phyloP scores from a whole-genome alignment of 352 stramenopile genomes.

The Phytophthora constricta region DNA sequence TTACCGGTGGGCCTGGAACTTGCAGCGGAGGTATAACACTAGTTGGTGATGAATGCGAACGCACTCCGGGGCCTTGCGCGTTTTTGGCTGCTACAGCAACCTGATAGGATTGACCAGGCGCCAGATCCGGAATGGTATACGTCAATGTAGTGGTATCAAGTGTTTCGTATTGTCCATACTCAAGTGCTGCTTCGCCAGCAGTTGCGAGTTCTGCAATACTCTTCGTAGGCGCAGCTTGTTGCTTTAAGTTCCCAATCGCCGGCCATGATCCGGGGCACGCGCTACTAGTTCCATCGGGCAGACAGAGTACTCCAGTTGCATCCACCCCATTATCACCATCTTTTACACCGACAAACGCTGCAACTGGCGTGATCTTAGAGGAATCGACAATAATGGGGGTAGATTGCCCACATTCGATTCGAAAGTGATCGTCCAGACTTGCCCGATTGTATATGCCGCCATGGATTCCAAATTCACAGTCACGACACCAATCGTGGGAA shows the following conservation, averaged over 20 bases:
- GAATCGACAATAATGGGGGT: slow-evolving; percentile 55
- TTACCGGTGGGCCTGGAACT: slow-evolving; percentile 68
- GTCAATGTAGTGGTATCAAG: slow-evolving; percentile 60
- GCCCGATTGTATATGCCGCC: slow-evolving; percentile 39
- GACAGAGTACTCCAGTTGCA: slow-evolving; percentile 43
- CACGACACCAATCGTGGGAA: slow-evolving; percentile 73
- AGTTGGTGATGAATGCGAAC: slow-evolving; percentile 44
- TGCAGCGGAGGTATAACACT: slow-evolving; percentile 78
- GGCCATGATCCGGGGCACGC: slow-evolving; percentile 61
- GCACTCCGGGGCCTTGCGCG: slow-evolving; percentile 65
- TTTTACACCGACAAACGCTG: slow-evolving; percentile 64
- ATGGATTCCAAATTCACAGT: slow-evolving; percentile 41
- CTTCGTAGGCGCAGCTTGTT: slow-evolving; percentile 17
- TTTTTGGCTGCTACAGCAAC: slow-evolving; percentile 92
- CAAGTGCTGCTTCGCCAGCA: slow-evolving; percentile 62
- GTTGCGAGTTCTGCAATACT: slow-evolving; percentile 19
- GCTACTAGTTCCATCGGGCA: slow-evolving; percentile 44
- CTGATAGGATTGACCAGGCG: slow-evolving; percentile 80
- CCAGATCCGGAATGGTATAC: slow-evolving; percentile 79
- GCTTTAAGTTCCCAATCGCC: slow-evolving; percentile 5
- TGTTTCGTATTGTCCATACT: slow-evolving; percentile 78
- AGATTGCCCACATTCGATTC: slow-evolving; percentile 68
- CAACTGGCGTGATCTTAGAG: slow-evolving; percentile 61
- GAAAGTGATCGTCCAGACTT: slow-evolving; percentile 84
- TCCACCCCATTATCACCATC: slow-evolving; percentile 81